Evolutionary conservation across 163 green algal genomes (phyloP).

Genomic region (Trebouxiophyceae sp.): DNA sequence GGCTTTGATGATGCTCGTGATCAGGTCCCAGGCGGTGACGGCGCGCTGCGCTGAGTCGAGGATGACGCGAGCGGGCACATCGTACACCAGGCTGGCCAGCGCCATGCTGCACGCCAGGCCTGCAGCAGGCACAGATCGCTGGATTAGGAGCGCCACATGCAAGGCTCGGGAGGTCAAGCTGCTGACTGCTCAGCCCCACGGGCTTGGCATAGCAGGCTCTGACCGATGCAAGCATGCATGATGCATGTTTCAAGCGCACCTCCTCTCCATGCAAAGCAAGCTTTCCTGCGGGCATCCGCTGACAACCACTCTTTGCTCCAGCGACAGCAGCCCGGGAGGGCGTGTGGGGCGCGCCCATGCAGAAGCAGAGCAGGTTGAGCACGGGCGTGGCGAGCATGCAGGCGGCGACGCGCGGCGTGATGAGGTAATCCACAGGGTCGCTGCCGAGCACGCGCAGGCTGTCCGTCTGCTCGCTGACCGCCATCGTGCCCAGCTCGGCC

Average conservation of each 20-base stretch:
- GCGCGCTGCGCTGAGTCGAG: constrained; percentile 78
- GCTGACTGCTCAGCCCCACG: no score
- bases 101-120: constrained; percentile 82
- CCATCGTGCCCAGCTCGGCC: constrained; percentile 98
- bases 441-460: constrained; percentile 83
- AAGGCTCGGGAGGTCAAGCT: no score
- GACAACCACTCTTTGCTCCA: no score
- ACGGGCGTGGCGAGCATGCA: constrained; percentile 89
- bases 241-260: no score
- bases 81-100: constrained; percentile 90
- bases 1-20: constrained; percentile 86
- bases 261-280: no score
- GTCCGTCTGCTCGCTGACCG: constrained; percentile 98
- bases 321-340: no score
- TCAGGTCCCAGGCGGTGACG: constrained; percentile 80
- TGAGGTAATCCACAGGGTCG: constrained; percentile 95
- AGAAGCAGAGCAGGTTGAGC: constrained; percentile 95
- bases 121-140: no score
- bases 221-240: no score
- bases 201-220: no score
- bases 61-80: constrained; percentile 90
- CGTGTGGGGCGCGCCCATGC: constrained; percentile 72
- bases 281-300: no score
- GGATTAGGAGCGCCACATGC: no score
- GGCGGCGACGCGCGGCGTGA: constrained; percentile 89